These are phyloP conservation scores for Prinsepia uniflora DNA, from an alignment of 306 rosid species.

Conservation along the genomic window DNA sequence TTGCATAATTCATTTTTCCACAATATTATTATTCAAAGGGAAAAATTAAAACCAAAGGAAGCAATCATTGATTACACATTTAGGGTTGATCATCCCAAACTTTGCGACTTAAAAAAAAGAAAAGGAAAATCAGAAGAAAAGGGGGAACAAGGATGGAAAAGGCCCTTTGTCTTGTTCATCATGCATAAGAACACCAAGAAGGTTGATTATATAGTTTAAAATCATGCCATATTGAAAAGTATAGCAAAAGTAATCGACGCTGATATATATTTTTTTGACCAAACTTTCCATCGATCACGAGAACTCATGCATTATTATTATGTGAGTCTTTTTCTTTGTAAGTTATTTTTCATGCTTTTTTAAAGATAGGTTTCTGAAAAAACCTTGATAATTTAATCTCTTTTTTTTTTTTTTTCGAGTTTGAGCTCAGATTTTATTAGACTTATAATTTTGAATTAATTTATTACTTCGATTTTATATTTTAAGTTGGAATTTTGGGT, in stretches of 20 bases:
- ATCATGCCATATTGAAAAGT: neutral
- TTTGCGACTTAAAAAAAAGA: neutral
- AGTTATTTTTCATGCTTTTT: too few species aligned
- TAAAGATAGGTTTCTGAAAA: too few species aligned
- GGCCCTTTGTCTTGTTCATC: neutral
- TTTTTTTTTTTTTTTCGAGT: too few species aligned
- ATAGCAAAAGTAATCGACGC: slow-evolving; percentile 1
- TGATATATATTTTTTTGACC: slow-evolving; percentile 14
- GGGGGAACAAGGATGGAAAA: neutral
- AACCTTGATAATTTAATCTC: too few species aligned
- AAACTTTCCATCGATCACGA: neutral
- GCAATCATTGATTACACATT: slow-evolving; percentile 7
- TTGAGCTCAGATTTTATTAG: too few species aligned
- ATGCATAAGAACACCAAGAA: slow-evolving; percentile 1
- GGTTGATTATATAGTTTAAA: neutral
- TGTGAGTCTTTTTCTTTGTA: too few species aligned
- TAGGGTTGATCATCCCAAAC: neutral
- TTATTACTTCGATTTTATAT: too few species aligned
- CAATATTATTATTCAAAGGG: neutral
- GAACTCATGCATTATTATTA: neutral
- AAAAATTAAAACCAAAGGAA: neutral
- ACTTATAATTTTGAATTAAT: too few species aligned
- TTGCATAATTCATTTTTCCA: too few species aligned
- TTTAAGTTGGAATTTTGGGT: too few species aligned
- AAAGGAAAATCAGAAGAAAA: neutral